Evolutionary conservation across 106 monocot species (phyloP).

Genomic region (Apostasia shenzhenica): DNA sequence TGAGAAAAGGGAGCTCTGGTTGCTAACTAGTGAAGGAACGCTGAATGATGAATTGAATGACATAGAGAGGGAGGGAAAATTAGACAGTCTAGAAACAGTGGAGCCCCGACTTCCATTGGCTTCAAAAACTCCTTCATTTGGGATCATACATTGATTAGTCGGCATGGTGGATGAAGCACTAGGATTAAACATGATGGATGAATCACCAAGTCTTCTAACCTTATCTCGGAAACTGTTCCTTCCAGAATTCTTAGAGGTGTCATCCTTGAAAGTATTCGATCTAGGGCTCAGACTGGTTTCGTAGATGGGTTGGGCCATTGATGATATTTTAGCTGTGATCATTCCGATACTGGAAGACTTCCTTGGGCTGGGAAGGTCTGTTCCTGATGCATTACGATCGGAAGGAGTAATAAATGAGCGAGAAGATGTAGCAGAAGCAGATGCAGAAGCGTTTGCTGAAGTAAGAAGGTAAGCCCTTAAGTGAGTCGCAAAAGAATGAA

Average conservation of each 20-base stretch:
- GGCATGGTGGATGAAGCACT: not conserved
- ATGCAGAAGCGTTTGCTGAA: constrained; percentile 13
- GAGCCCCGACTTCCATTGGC: constrained; percentile 2
- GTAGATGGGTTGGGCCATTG: constrained; percentile 21
- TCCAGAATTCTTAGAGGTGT: constrained; percentile 7
- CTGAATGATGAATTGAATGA: constrained; percentile 25
- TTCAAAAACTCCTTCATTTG: constrained; percentile 18
- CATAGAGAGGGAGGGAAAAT: constrained; percentile 9
- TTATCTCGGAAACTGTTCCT: constrained; percentile 31
- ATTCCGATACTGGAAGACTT: constrained; percentile 19
- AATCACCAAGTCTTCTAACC: constrained; percentile 23
- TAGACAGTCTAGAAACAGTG: constrained; percentile 9
- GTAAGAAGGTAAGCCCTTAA: constrained; percentile 55
- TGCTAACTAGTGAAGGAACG: constrained; percentile 12
- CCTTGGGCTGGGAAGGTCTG: constrained; percentile 8
- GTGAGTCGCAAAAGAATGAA: constrained; percentile 82
- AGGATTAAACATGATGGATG: not conserved
- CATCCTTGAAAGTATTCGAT: constrained; percentile 52
- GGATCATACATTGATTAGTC: not conserved
- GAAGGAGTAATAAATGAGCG: constrained; percentile 2
- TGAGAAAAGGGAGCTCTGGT: constrained; percentile 29
- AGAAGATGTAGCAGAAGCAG: constrained; percentile 14
- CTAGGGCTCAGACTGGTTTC: constrained; percentile 46
- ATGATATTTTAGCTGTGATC: constrained; percentile 13
- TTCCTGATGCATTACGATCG: not conserved